Conservation (phyloP, 78 protist genomes). For the Tieghemostelium lacteum region DNA sequence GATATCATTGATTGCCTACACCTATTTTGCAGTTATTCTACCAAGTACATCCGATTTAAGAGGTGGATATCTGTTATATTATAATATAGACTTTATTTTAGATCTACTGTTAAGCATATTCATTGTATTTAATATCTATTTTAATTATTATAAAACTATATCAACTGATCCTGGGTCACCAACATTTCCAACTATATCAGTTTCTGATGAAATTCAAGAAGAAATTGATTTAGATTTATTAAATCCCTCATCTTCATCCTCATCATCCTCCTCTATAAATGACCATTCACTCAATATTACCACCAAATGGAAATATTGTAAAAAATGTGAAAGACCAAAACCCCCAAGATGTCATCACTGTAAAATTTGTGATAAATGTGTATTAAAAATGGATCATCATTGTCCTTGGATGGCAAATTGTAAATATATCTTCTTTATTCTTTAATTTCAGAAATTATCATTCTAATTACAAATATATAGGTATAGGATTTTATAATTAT, state of each 20-base stretch:
- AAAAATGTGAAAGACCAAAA: slow-evolving; percentile 28
- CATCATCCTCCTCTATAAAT: not conserved
- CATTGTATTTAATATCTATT: slow-evolving; percentile 32
- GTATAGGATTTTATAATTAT: slow-evolving; percentile 85
- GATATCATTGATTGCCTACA: not conserved
- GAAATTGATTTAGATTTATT: not conserved
- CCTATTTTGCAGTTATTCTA: not conserved
- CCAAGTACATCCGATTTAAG: not conserved
- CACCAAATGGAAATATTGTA: slow-evolving; percentile 28
- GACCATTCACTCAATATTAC: not conserved
- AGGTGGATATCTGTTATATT: not conserved
- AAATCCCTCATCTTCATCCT: not conserved
- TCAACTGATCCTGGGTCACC: slow-evolving; percentile 48
- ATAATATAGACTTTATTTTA: not conserved
- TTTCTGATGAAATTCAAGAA: not conserved
- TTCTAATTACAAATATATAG: too few relatives aligned
- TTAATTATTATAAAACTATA: slow-evolving; percentile 35
- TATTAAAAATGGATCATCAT: slow-evolving; percentile 94
- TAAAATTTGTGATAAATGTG: slow-evolving; percentile 85
- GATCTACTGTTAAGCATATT: slow-evolving; percentile 17
- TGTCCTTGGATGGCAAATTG: slow-evolving; percentile 96
- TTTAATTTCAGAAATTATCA: too few relatives aligned
- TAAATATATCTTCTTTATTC: too few relatives aligned
- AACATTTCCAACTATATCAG: not conserved
- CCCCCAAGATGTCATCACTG: slow-evolving; percentile 94